Percentiles rank a stretch among this genome's conserved stretches.
Conservation (phyloP, 129 eudicot genomes). For the Silybum marianum region DNA sequence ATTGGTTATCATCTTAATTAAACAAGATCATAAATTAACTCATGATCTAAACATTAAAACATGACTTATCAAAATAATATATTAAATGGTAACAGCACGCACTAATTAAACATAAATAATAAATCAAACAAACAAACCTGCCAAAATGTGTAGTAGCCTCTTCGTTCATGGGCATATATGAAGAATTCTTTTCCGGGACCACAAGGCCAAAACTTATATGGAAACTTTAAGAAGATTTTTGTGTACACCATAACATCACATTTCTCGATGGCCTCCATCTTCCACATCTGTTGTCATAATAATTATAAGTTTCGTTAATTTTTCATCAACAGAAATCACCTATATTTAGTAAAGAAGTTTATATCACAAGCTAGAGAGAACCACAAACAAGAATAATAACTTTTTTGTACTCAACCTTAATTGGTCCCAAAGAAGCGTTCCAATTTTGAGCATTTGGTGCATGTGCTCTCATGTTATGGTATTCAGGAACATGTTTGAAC, state of each 20-base stretch:
- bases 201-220: slow-evolving; percentile 81
- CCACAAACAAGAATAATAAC: slow-evolving; percentile 5
- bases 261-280: slow-evolving; percentile 70
- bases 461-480: not conserved
- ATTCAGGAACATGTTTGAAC: not conserved
- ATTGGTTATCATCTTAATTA: not conserved
- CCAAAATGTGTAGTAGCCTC: slow-evolving; percentile 97
- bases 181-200: slow-evolving; percentile 88
- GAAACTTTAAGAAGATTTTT: slow-evolving; percentile 83
- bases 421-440: slow-evolving; percentile 7
- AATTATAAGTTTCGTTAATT: slow-evolving; percentile 12
- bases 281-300: slow-evolving; percentile 71
- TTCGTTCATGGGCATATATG: slow-evolving; percentile 79
- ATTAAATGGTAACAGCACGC: no score
- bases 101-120: not conserved
- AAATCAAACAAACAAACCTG: slow-evolving; percentile 51
- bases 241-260: slow-evolving; percentile 92
- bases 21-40: not conserved
- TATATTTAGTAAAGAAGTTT: not conserved
- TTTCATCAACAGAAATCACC: not conserved
- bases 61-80: not conserved
- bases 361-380: not conserved
- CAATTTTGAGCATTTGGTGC: not conserved
- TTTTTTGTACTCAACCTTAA: not conserved
- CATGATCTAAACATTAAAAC: not conserved